These are phyloP conservation scores for Circinella umbellata DNA, from an alignment of 371 early-diverging fungal genomes.

Conservation along the genomic window DNA sequence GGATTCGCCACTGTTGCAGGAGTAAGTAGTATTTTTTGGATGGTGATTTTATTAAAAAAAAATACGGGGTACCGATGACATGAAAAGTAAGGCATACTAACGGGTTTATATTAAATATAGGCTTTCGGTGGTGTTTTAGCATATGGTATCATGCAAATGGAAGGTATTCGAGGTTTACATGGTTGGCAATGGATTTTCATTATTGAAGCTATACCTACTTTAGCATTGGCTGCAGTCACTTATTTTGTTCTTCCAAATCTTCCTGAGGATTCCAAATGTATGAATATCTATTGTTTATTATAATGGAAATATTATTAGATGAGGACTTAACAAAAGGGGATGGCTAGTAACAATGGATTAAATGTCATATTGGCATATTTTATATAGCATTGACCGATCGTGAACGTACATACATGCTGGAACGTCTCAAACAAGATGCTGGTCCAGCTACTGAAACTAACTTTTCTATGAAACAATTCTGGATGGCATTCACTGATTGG, in stretches of 20 bases:
- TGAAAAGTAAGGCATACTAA: neutral
- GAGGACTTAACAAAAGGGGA: too few species aligned
- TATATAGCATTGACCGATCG: slow-evolving; percentile 52
- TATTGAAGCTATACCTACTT: slow-evolving; percentile 74
- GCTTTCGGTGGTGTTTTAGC: slow-evolving; percentile 61
- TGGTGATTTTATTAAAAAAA: slow-evolving; percentile 15
- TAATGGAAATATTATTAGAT: too few species aligned
- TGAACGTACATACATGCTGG: slow-evolving; percentile 60
- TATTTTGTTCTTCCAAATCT: slow-evolving; percentile 72
- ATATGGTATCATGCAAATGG: slow-evolving; percentile 63
- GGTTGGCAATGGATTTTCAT: slow-evolving; percentile 80
- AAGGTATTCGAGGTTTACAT: slow-evolving; percentile 46
- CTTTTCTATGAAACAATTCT: slow-evolving; percentile 66
- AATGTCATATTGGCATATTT: neutral
- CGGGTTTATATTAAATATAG: slow-evolving; percentile 15
- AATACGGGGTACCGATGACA: too few species aligned
- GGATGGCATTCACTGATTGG: slow-evolving; percentile 58
- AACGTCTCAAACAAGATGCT: slow-evolving; percentile 63
- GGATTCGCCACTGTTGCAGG: slow-evolving; percentile 70
- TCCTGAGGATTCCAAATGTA: slow-evolving; percentile 69
- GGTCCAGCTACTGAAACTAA: slow-evolving; percentile 63
- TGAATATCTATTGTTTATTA: neutral
- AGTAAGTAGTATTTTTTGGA: slow-evolving; percentile 65
- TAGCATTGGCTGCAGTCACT: slow-evolving; percentile 59
- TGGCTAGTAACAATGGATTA: too few species aligned